phyloP scores from a whole-genome alignment of 2,329 filamentous ascomycete species.

The Zymoseptoria crescenta region DNA sequence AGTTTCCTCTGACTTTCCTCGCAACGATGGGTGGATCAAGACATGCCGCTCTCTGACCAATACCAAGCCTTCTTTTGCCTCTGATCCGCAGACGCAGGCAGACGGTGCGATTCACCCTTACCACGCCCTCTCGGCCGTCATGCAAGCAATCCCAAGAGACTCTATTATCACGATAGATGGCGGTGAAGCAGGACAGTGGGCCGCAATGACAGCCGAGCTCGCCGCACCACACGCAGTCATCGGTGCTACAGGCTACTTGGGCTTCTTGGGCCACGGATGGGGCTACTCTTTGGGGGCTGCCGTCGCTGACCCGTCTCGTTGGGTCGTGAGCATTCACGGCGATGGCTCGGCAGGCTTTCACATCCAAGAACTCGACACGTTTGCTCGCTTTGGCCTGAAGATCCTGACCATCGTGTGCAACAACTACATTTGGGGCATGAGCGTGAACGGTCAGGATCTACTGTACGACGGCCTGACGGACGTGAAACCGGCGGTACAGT shows the following conservation, averaged over 20 bases:
- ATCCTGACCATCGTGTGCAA: constrained; percentile 40
- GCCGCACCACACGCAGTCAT: constrained; percentile 23
- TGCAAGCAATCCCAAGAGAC: constrained; percentile 28
- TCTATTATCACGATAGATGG: constrained; percentile 36
- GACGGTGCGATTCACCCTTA: constrained; percentile 37
- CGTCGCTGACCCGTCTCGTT: constrained; percentile 32
- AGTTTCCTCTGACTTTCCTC: constrained; percentile 3
- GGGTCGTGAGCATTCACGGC: constrained; percentile 40
- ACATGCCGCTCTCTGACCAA: constrained; percentile 21
- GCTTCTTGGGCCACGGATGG: constrained; percentile 42
- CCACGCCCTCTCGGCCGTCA: constrained; percentile 34
- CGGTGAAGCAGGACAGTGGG: constrained; percentile 35
- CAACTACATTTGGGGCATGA: constrained; percentile 42
- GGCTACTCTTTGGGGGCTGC: constrained; percentile 40
- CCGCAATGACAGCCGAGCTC: constrained; percentile 26
- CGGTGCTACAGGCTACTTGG: constrained; percentile 33
- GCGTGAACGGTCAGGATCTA: constrained; percentile 37
- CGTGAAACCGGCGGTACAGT: constrained; percentile 25
- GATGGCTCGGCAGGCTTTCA: constrained; percentile 42
- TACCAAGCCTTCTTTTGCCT: constrained; percentile 19
- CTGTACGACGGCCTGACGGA: constrained; percentile 32
- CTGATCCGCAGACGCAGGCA: constrained; percentile 13
- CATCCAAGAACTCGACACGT: constrained; percentile 41
- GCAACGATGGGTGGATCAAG: constrained; percentile 22
- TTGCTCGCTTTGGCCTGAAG: constrained; percentile 33